Evolutionary conservation across 371 early-diverging fungal species (phyloP).

Genomic region (Actinomucor elegans): DNA sequence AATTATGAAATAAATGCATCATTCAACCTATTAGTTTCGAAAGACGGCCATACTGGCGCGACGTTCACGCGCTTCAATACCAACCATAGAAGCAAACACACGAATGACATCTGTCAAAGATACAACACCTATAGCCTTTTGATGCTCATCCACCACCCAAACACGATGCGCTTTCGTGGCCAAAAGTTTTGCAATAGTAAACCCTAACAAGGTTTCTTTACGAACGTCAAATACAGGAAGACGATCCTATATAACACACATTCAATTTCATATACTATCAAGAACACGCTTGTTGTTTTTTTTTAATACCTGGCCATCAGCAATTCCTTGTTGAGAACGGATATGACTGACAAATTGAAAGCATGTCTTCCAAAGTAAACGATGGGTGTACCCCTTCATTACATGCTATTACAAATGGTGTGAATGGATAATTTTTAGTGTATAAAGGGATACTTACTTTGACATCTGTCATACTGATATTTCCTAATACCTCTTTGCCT

Average conservation of each 20-base stretch:
- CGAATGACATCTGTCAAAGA: constrained; percentile 75
- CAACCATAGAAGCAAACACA: constrained; percentile 43
- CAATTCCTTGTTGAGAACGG: constrained; percentile 48
- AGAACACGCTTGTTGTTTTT: no score
- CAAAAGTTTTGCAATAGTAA: constrained; percentile 71
- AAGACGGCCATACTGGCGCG: constrained; percentile 13
- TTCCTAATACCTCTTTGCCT: constrained; percentile 57
- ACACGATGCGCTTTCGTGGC: constrained; percentile 84
- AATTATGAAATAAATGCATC: no score
- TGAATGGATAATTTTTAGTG: neutral
- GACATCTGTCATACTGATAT: constrained; percentile 72
- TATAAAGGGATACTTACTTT: constrained; percentile 26
- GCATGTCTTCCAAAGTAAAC: constrained; percentile 34
- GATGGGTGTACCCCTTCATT: constrained; percentile 18
- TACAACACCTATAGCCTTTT: constrained; percentile 62
- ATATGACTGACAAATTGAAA: constrained; percentile 55
- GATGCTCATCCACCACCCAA: constrained; percentile 70
- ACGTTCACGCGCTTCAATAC: constrained; percentile 8
- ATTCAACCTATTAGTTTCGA: neutral
- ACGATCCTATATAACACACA: no score
- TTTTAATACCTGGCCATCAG: constrained; percentile 56
- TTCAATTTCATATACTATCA: neutral
- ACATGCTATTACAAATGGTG: constrained; percentile 13
- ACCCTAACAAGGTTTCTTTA: constrained; percentile 65
- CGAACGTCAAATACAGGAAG: constrained; percentile 80